Percentiles rank a stretch among this genome's conserved stretches.
Conservation (phyloP, 1,139 yeast species). For the Debaryomyces psychrophilus region DNA sequence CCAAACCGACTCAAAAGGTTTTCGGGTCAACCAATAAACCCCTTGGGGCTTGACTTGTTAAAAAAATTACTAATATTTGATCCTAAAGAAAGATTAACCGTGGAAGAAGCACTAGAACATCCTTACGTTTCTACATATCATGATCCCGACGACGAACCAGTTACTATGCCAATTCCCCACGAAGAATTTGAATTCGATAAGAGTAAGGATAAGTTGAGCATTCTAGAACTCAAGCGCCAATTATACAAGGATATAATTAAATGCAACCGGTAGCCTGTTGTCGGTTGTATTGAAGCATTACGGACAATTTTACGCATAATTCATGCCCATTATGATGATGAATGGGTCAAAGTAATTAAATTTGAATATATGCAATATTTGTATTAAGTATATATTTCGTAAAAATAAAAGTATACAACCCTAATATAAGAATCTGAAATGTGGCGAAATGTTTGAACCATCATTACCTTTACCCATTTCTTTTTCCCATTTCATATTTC, state of each 20-base stretch:
- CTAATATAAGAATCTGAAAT: constrained; percentile 45
- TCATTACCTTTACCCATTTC: constrained; percentile 54
- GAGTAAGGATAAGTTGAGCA: constrained; percentile 67
- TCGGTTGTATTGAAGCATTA: neutral
- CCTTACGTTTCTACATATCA: constrained; percentile 82
- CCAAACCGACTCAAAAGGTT: constrained; percentile 23
- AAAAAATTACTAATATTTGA: constrained; percentile 77
- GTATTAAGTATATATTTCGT: neutral
- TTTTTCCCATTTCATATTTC: constrained; percentile 54
- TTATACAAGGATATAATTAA: constrained; percentile 63
- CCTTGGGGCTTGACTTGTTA: constrained; percentile 75
- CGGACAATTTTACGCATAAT: neutral
- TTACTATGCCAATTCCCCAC: constrained; percentile 69
- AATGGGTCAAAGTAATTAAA: neutral
- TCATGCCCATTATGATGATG: neutral
- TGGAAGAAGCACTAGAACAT: constrained; percentile 78
- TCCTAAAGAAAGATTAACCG: constrained; percentile 77
- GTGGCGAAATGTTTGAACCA: constrained; percentile 45
- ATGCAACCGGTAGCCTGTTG: constrained; percentile 11
- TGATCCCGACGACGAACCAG: constrained; percentile 83
- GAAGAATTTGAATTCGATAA: constrained; percentile 84
- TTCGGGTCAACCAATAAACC: constrained; percentile 44
- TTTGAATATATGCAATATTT: neutral
- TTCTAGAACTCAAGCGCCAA: constrained; percentile 70
- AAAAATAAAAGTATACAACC: neutral